These are phyloP conservation scores for Pythium aquatile DNA, from an alignment of 352 stramenopile genomes.

Conservation along the genomic window DNA sequence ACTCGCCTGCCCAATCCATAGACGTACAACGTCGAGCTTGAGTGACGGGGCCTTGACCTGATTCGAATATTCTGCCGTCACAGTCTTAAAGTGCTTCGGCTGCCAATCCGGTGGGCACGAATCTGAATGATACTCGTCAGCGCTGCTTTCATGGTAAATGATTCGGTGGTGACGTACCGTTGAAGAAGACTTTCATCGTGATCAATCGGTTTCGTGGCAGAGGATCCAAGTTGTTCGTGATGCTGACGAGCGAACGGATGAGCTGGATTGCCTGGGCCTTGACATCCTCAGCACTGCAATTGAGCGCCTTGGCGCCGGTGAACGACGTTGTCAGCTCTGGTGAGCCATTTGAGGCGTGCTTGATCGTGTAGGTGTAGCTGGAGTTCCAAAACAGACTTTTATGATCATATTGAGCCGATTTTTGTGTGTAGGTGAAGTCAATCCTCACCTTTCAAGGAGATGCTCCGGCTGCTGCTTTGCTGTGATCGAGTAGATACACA, in stretches of 20 bases:
- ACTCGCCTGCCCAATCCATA: neutral
- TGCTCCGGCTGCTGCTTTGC: constrained; percentile 25
- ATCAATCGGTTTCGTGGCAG: constrained; percentile 36
- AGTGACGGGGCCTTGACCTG: constrained; percentile 24
- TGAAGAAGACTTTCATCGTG: constrained; percentile 45
- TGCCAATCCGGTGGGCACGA: constrained; percentile 34
- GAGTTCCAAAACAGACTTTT: no score
- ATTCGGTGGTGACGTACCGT: constrained; percentile 23
- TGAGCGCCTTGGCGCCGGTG: constrained; percentile 22
- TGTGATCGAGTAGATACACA: constrained; percentile 37
- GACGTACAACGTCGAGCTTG: constrained; percentile 34
- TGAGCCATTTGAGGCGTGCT: constrained; percentile 20
- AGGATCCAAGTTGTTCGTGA: constrained; percentile 40
- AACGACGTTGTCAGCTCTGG: constrained; percentile 34
- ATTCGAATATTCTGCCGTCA: constrained; percentile 17
- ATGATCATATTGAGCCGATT: no score
- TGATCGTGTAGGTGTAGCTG: constrained; percentile 46
- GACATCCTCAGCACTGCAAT: constrained; percentile 38
- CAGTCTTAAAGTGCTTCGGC: constrained; percentile 34
- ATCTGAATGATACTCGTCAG: neutral
- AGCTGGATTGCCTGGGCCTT: constrained; percentile 44
- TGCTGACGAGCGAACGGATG: constrained; percentile 44
- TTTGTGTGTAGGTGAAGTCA: no score
- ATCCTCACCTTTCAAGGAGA: constrained; percentile 36
- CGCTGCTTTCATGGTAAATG: no score